Evolutionary conservation across 1,284 basidiomycete species (phyloP).

Genomic region (Gymnopus androsaceus): DNA sequence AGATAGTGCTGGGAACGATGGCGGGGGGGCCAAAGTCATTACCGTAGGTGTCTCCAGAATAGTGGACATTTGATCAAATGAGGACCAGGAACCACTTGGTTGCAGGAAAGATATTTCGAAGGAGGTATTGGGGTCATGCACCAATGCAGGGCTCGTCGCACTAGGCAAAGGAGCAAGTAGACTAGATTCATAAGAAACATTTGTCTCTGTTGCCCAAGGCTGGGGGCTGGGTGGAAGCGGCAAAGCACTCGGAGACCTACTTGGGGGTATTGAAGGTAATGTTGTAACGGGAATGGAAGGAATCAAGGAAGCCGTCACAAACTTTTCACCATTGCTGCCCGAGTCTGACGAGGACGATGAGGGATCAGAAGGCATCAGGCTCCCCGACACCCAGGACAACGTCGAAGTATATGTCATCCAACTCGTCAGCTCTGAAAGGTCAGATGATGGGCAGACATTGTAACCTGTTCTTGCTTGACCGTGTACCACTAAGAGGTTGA

Average conservation of each 20-base stretch:
- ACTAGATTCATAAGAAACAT: constrained; percentile 70
- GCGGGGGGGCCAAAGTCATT: constrained; percentile 29
- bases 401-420: constrained; percentile 30
- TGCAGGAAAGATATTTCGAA: constrained; percentile 60
- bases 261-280: not conserved
- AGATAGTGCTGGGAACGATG: constrained; percentile 35
- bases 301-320: constrained; percentile 10
- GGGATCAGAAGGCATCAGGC: constrained; percentile 34
- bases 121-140: constrained; percentile 59
- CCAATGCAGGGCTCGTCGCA: constrained; percentile 54
- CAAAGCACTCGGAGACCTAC: not conserved
- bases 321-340: constrained; percentile 36
- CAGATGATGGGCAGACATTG: constrained; percentile 50
- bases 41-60: constrained; percentile 41
- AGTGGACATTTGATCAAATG: constrained; percentile 41
- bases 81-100: constrained; percentile 50
- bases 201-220: constrained; percentile 62
- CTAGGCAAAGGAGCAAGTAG: constrained; percentile 67
- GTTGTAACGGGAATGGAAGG: not conserved
- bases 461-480: constrained; percentile 49
- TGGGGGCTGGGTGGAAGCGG: constrained; percentile 22
- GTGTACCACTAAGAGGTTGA: constrained; percentile 25
- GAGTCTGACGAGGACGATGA: constrained; percentile 39
- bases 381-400: constrained; percentile 20
- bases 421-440: constrained; percentile 41